Conservation (phyloP, 345 rosid species). For the Salix udensis region DNA sequence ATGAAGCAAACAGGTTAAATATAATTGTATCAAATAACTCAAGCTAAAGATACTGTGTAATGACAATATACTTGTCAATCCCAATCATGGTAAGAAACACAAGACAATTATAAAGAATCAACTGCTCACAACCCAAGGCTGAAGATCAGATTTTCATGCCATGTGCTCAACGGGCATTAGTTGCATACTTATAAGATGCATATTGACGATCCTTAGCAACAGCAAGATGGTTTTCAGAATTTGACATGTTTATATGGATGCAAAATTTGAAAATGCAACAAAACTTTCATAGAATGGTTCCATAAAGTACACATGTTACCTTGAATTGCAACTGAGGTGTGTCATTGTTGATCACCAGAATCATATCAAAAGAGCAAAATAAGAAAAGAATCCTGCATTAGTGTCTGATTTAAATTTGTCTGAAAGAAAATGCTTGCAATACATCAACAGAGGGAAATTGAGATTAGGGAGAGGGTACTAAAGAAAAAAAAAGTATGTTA, state of each 20-base stretch:
- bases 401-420: slow-evolving; percentile 1
- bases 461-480: background rate
- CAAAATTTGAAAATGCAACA: background rate
- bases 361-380: slow-evolving; percentile 6
- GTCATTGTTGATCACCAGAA: slow-evolving; percentile 15
- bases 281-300: background rate
- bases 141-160: background rate
- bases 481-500: background rate
- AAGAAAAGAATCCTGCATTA: slow-evolving; percentile 21
- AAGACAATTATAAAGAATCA: background rate
- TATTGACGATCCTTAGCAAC: background rate
- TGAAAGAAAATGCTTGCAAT: slow-evolving; percentile 7
- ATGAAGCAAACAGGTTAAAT: slow-evolving; percentile 13
- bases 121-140: background rate
- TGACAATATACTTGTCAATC: background rate
- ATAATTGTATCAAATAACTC: background rate
- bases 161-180: background rate
- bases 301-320: slow-evolving; percentile 34
- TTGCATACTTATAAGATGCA: too few relatives aligned
- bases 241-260: background rate
- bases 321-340: slow-evolving; percentile 57
- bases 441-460: background rate
- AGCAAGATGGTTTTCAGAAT: background rate
- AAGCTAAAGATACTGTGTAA: background rate
- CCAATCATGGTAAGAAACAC: background rate